Percentiles rank a stretch among this genome's conserved stretches.
Conservation (phyloP, 352 stramenopile species). For the Phytophthora multivora region DNA sequence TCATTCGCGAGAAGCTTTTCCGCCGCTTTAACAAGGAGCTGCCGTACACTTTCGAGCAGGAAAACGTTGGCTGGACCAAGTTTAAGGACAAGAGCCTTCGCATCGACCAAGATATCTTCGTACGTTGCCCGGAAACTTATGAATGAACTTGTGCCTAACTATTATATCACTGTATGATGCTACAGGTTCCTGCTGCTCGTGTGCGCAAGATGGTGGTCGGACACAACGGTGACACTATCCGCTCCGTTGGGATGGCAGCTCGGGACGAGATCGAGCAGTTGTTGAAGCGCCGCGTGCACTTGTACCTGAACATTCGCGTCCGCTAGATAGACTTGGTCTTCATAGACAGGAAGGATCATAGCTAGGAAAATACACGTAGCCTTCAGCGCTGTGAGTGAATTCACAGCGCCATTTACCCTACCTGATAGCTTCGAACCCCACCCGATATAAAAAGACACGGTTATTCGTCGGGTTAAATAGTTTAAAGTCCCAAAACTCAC, state of each 20-base stretch:
- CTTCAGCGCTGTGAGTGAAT: no score
- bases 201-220: constrained; percentile 84
- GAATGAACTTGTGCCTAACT: background rate
- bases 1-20: constrained; percentile 90
- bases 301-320: constrained; percentile 87
- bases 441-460: background rate
- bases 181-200: constrained; percentile 70
- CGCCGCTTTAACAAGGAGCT: constrained; percentile 89
- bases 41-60: constrained; percentile 81
- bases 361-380: no score
- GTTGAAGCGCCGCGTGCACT: constrained; percentile 71
- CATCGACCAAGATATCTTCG: constrained; percentile 90
- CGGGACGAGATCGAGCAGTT: constrained; percentile 79
- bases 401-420: no score
- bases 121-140: constrained; percentile 39
- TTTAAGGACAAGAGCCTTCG: constrained; percentile 87
- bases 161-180: constrained; percentile 45
- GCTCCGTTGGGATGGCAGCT: constrained; percentile 71
- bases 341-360: no score
- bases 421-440: no score
- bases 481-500: background rate
- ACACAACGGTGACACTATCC: constrained; percentile 78
- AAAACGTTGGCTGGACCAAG: constrained; percentile 87
- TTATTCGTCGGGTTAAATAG: background rate
- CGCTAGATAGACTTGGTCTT: constrained; percentile 33